These are phyloP conservation scores for Nakazawaea ambrosiae DNA, from an alignment of 805 yeast species.

Conservation along the genomic window DNA sequence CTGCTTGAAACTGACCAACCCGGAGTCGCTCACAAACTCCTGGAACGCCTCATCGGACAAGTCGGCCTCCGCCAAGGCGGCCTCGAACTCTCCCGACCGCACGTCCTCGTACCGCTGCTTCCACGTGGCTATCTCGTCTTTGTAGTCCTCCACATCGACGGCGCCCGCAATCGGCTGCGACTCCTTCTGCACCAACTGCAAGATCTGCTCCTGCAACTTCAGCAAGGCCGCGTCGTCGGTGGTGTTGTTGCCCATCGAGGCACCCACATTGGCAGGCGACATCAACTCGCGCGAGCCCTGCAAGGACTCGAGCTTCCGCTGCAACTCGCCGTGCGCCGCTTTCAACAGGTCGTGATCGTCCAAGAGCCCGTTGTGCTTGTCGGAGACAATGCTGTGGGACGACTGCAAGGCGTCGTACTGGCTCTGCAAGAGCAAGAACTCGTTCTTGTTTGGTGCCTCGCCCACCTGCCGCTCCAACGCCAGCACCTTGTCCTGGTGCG, in stretches of 20 bases:
- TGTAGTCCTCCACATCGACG: conserved; percentile 21
- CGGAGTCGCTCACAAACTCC: conserved; percentile 20
- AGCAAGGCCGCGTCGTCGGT: not conserved
- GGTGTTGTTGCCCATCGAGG: conserved; percentile 13
- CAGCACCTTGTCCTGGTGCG: not conserved
- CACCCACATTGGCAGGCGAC: conserved; percentile 13
- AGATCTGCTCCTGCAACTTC: not conserved
- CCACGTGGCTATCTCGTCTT: conserved; percentile 36
- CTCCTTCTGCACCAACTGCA: no score
- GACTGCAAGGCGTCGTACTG: conserved; percentile 10
- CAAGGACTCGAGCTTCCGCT: conserved; percentile 1
- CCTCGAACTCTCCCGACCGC: conserved; percentile 21
- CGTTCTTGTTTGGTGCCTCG: conserved; percentile 8
- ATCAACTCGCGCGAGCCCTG: conserved; percentile 3
- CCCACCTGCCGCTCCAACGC: not conserved
- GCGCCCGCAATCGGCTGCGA: conserved; percentile 15
- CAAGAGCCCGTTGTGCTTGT: conserved; percentile 3
- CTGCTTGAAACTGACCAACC: conserved; percentile 39
- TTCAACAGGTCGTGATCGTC: conserved; percentile 2
- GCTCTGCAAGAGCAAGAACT: conserved; percentile 4
- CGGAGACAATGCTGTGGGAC: conserved; percentile 1
- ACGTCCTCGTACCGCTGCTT: conserved; percentile 43
- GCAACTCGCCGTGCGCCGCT: conserved; percentile 1
- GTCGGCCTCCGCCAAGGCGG: conserved; percentile 12
- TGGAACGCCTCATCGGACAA: conserved; percentile 13